These are phyloP conservation scores for Arabidopsis arenosa DNA, from an alignment of 345 rosid species.

Conservation along the genomic window DNA sequence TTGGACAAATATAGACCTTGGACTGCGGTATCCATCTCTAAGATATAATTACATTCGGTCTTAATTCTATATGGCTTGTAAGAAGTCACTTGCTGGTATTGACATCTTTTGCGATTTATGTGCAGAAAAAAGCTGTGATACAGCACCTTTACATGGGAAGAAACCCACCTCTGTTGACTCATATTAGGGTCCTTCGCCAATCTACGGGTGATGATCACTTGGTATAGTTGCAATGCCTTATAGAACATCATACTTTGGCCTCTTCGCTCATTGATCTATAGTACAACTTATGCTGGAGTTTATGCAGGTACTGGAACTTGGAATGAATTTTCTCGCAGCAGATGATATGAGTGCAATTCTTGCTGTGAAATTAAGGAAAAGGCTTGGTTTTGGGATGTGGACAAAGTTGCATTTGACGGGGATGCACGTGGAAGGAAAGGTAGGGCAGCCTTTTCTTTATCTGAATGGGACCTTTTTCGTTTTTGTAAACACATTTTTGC, in stretches of 20 bases:
- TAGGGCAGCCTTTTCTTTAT: slow-evolving; percentile 35
- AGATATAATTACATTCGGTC: not conserved
- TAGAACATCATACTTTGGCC: not conserved
- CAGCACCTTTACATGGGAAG: slow-evolving; percentile 88
- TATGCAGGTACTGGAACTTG: slow-evolving; percentile 85
- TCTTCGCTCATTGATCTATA: not conserved
- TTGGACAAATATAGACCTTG: slow-evolving; percentile 95
- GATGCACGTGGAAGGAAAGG: slow-evolving; percentile 99
- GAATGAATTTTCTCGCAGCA: slow-evolving; percentile 87
- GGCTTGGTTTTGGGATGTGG: slow-evolving; percentile 97
- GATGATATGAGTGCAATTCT: slow-evolving; percentile 98
- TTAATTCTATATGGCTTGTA: slow-evolving; percentile 1
- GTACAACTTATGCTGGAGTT: slow-evolving; percentile 34
- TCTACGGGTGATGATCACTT: slow-evolving; percentile 83
- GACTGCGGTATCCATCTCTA: slow-evolving; percentile 73
- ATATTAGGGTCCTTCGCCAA: slow-evolving; percentile 75
- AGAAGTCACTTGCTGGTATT: slow-evolving; percentile 24
- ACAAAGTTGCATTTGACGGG: slow-evolving; percentile 91
- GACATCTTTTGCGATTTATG: slow-evolving; percentile 23
- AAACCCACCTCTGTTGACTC: slow-evolving; percentile 80
- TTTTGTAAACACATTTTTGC: slow-evolving; percentile 5
- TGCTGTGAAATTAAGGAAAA: slow-evolving; percentile 80
- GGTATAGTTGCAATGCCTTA: slow-evolving; percentile 51
- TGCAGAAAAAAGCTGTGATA: slow-evolving; percentile 82
- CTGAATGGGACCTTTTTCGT: slow-evolving; percentile 1